A percentile compares a stretch with the other conserved stretches of the same genome.
These are phyloP conservation scores for Gossypium longicalyx DNA, from an alignment of 345 rosid species.

Conservation along the genomic window DNA sequence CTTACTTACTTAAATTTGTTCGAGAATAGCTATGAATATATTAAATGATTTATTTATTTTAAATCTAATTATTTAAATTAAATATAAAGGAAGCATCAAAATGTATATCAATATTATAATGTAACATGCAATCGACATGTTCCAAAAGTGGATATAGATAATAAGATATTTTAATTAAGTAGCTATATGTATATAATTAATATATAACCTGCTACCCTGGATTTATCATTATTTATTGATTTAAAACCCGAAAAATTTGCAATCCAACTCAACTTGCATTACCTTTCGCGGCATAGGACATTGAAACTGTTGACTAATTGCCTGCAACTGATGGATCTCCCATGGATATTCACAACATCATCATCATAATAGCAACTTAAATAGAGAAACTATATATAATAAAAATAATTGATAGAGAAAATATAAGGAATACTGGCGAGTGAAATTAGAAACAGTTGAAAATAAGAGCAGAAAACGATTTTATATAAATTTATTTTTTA, in stretches of 20 bases:
- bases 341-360: background rate
- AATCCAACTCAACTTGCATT: conserved; percentile 11
- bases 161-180: background rate
- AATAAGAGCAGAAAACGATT: no score
- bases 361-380: background rate
- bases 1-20: background rate
- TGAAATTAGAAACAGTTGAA: no score
- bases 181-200: background rate
- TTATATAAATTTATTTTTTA: no score
- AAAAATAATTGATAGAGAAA: no score
- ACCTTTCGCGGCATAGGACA: conserved; percentile 3
- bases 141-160: background rate
- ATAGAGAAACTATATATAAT: no score
- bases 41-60: background rate
- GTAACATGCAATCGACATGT: background rate
- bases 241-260: conserved; percentile 8
- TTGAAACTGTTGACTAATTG: background rate
- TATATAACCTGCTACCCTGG: background rate
- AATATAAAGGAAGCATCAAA: background rate
- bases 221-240: conserved; percentile 1
- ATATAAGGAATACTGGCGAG: no score
- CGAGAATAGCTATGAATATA: background rate
- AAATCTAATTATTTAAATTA: background rate
- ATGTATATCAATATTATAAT: background rate
- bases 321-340: conserved; percentile 10